Evolutionary conservation across 768 basidiomycete species (phyloP), one percentile per base, ranked within the genome.

Genomic region (Mycena metata): DNA sequence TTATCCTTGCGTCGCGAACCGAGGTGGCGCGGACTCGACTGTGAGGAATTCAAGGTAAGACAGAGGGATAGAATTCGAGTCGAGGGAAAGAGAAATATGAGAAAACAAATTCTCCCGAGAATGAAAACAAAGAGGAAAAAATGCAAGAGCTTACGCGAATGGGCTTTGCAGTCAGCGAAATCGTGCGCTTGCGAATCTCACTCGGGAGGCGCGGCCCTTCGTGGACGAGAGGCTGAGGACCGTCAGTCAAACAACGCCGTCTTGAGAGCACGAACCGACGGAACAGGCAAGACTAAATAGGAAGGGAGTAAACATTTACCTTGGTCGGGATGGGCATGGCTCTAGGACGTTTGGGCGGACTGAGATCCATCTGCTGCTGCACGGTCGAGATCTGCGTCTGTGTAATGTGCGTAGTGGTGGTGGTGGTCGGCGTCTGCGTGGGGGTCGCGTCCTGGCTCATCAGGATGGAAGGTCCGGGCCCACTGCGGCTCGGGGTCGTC

Each of bases 181-280:
- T 46, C 26, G 42, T 58, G 24, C 43, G 42, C 43, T 58, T 58
- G 24, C 57, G 57, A 26, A 24, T 17, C 57, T 58, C 57, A 21
- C 57, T 57, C 11, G 41, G 42, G 16, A 57, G 42, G 21, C 56
- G 56, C 15, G 42, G 56, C 15, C 56, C 42, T 46, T 30, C 57
- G 17, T 24, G 21, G 16, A 41, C 54, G n/a, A 10, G 39, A 10
- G 39, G 4, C 39, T 17, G 39, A 19, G 36, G 17, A 56, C 2
- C 36, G 12, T n/a, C 13, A 21, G 23, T 23, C n/a, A 12, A 9
- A 39, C 5, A 55, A 54, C 51, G 16, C 36, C 23, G 36, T 16
- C 2, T 8, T 24, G 1, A 33, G 3, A 17, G 21, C 19, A 4
- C 41, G 35, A 36, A 15, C 30, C 3, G 30, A 30, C 3, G 30